Base-by-base conservation (phyloP, 2,329 filamentous ascomycete species). In the Orbilia quercus region DNA sequence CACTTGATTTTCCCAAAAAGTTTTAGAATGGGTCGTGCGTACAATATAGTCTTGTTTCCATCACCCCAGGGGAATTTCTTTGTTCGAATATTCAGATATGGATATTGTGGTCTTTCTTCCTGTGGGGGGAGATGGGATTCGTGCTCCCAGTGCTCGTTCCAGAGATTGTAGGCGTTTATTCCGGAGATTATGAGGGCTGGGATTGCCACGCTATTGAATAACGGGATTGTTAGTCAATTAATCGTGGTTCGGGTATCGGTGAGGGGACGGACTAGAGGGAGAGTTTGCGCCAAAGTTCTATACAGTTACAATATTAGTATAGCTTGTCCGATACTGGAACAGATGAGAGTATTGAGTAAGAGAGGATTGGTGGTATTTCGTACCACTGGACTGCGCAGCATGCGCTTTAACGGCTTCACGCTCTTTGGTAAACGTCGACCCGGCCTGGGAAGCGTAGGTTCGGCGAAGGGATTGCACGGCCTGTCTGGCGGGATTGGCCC, bases 111-210 rank as follows among this genome's bases (percentile, higher is more conserved):
- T 80, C 91, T 90, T 84, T 99, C 95, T 85, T 96, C 92, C 78
- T 94, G 85, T 77, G 95, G 91, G 74, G 90, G 88, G 82, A 91
- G 84, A 84, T 98, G 94, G 59, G 82, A 84, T 88, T 90, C 92
- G 86, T 99, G 95, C 84, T 96, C 91, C 94, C 94, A 98, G 84
- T 99, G 95, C 84, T 96, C 91, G 79, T 87, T 89, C 92, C 92
- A 99, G 76, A 96, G 88, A 80, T 89, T 88, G 82, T 90, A 96
- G 79, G 93, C 93, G 82, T 99, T 99, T 83, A 89, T 84, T 77
- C 83, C 81, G 73, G 90, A 89, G 77, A 92, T 84, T 77, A 89
- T 83, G 69, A 98, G 84, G 81, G 83, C 85, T 65, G 94, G 93
- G 76, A 90, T 83, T 77, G 91, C 88, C 80, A 85, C 89, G 82